Evolutionary conservation across 176 grass and related monocot genomes (phyloP).

Genomic region (Lolium multiflorum): DNA sequence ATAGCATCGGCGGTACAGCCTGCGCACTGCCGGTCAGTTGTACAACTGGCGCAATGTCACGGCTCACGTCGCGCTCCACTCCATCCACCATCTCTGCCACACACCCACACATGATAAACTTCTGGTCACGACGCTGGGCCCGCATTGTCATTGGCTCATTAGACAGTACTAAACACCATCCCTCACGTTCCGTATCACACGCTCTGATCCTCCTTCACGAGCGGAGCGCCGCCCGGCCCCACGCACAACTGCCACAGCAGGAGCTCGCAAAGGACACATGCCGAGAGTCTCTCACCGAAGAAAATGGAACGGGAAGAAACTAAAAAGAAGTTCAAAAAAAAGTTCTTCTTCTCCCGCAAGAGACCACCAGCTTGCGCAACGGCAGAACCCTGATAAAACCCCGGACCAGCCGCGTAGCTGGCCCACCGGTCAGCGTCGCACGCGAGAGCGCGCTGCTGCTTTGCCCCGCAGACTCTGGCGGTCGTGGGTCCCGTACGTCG

Average conservation of each 20-base stretch:
- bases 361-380: neutral
- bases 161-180: too few relatives aligned
- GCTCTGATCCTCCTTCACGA: neutral
- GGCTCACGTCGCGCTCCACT: neutral
- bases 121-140: neutral
- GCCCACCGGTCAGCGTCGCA: too few relatives aligned
- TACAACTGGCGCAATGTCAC: neutral
- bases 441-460: too few relatives aligned
- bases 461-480: too few relatives aligned
- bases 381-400: conserved; percentile 14
- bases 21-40: neutral
- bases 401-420: too few relatives aligned
- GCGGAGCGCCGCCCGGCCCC: neutral
- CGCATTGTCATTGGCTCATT: neutral
- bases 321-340: neutral
- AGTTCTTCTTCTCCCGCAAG: conserved; percentile 5
- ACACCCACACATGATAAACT: neutral
- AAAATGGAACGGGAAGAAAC: neutral
- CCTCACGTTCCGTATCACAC: neutral
- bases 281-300: neutral
- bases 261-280: too few relatives aligned
- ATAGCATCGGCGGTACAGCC: neutral
- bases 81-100: neutral
- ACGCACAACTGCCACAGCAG: neutral
- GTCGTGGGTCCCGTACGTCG: too few relatives aligned